Evolutionary conservation across 2,329 filamentous ascomycete genomes (phyloP).

Genomic region (Rutstroemia sp.): DNA sequence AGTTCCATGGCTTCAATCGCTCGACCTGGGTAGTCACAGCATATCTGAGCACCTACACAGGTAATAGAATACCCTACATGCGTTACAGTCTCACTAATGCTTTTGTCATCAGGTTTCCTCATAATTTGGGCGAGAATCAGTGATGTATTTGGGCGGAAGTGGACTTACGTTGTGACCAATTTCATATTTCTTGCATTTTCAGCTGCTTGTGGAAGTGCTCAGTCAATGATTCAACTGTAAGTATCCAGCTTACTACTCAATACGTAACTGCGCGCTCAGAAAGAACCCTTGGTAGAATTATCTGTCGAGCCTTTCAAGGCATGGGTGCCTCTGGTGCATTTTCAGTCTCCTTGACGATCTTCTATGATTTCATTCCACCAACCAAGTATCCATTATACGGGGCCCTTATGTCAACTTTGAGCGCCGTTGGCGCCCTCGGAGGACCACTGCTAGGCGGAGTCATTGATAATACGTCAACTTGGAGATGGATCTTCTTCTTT

Average conservation of each 20-base stretch:
- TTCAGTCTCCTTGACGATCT: slow-evolving; percentile 39
- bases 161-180: not conserved
- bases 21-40: too few species aligned
- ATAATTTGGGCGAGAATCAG: not conserved
- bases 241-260: not conserved
- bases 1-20: too few species aligned
- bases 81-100: too few species aligned
- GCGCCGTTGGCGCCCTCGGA: slow-evolving; percentile 12
- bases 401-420: slow-evolving; percentile 9
- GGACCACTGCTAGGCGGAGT: slow-evolving; percentile 30
- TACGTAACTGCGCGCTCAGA: not conserved
- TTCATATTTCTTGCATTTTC: not conserved
- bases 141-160: not conserved
- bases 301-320: slow-evolving; percentile 30
- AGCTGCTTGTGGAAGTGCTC: not conserved
- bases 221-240: not conserved
- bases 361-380: slow-evolving; percentile 42
- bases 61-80: too few species aligned
- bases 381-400: slow-evolving; percentile 36
- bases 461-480: slow-evolving; percentile 29
- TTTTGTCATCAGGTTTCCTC: not conserved
- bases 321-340: slow-evolving; percentile 39
- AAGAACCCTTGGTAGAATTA: too few species aligned
- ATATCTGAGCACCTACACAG: not conserved
- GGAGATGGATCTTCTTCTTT: slow-evolving; percentile 24